A percentile compares a stretch with the other conserved stretches of the same genome.
Conservation (phyloP, 176 grass and related monocot genomes). For the Musa troglodytarum region DNA sequence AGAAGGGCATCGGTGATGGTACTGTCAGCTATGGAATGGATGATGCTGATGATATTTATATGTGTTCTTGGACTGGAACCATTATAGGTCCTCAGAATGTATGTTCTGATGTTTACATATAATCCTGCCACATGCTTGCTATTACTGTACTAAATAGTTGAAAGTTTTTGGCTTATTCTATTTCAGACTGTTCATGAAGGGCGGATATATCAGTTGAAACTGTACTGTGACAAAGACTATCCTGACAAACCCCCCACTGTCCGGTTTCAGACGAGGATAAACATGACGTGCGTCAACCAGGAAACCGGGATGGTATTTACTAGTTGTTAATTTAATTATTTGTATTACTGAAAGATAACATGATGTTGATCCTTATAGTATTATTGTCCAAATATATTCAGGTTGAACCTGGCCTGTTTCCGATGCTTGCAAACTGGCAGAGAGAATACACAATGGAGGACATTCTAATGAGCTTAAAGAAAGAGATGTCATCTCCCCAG, state of each 20-base stretch:
- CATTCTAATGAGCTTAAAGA: conserved; percentile 63
- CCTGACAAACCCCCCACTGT: conserved; percentile 67
- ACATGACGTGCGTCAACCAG: conserved; percentile 57
- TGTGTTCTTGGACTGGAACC: conserved; percentile 79
- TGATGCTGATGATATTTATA: conserved; percentile 77
- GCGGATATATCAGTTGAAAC: conserved; percentile 65
- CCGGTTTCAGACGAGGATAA: conserved; percentile 57
- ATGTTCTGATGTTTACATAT: conserved; percentile 23
- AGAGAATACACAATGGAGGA: conserved; percentile 91
- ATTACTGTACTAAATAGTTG: not conserved
- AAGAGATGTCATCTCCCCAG: conserved; percentile 79
- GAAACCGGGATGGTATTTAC: conserved; percentile 56
- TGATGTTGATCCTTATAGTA: too few species aligned
- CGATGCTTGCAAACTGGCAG: conserved; percentile 81
- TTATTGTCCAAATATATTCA: conserved; percentile 21
- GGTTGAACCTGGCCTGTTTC: conserved; percentile 74
- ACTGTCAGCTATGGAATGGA: conserved; percentile 90
- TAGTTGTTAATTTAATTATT: not conserved
- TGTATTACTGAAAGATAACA: too few species aligned
- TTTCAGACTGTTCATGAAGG: conserved; percentile 76
- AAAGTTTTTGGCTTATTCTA: not conserved
- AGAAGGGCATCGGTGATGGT: conserved; percentile 82
- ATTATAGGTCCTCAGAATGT: conserved; percentile 77
- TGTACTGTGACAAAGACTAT: conserved; percentile 67
- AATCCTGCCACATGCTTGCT: conserved; percentile 14